A percentile compares a stretch with the other conserved stretches of the same genome.
Conservation (phyloP, 177 flowering plant genomes). For the Vitis hybrid region DNA sequence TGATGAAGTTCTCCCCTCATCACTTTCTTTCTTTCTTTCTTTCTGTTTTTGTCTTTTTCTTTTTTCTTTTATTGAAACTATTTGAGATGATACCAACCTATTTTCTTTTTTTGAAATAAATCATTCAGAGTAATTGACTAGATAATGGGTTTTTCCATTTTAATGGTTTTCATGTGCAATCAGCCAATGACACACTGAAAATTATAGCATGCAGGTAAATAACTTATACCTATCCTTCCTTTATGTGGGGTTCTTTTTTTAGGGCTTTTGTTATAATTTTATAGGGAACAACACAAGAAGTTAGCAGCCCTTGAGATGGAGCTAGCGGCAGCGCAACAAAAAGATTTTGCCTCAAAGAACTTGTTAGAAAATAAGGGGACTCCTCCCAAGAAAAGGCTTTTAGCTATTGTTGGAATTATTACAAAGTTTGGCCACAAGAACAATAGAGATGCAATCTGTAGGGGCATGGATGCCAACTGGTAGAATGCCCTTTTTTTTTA, state of each 20-base stretch:
- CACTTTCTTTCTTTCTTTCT: no score
- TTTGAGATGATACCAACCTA: no score
- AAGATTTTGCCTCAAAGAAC: slow-evolving; percentile 71
- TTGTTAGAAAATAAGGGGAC: slow-evolving; percentile 31
- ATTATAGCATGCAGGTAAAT: slow-evolving; percentile 83
- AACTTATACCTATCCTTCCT: background rate
- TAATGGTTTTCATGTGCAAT: slow-evolving; percentile 81
- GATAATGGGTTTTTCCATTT: slow-evolving; percentile 8
- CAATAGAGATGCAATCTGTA: slow-evolving; percentile 81
- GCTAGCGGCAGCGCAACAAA: slow-evolving; percentile 68
- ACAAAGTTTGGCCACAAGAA: slow-evolving; percentile 74
- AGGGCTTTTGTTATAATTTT: background rate
- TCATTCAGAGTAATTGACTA: no score
- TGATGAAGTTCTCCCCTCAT: no score
- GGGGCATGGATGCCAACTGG: slow-evolving; percentile 92
- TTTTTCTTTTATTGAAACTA: no score
- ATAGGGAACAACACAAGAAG: slow-evolving; percentile 86
- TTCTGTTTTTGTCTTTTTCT: no score
- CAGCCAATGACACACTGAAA: slow-evolving; percentile 89
- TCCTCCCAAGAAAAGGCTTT: slow-evolving; percentile 41
- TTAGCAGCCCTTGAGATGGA: slow-evolving; percentile 79
- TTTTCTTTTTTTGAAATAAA: no score
- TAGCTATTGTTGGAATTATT: slow-evolving; percentile 71
- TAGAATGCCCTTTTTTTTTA: slow-evolving; percentile 27
- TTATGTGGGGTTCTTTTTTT: no score